phyloP scores from a whole-genome alignment of 2,329 filamentous ascomycete genomes.

The Clonostachys solani region DNA sequence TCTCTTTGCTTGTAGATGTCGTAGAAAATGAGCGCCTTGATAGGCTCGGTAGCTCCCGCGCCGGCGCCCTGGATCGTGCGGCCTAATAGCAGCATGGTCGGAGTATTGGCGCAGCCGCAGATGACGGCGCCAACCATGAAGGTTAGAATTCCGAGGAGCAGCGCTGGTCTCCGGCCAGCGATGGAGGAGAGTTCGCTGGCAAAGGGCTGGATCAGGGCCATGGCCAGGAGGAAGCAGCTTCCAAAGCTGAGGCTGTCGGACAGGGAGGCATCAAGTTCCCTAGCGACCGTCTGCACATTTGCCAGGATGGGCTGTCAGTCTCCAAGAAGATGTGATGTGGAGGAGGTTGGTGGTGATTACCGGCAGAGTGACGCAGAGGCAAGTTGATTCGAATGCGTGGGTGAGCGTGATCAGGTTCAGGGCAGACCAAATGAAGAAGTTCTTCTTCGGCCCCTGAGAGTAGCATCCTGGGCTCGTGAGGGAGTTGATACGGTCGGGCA shows the following conservation, averaged over 20 bases:
- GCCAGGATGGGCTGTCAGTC: not conserved
- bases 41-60: conserved; percentile 24
- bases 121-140: conserved; percentile 34
- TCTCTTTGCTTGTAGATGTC: conserved; percentile 34
- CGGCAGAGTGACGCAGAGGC: conserved; percentile 18
- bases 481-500: too few relatives aligned
- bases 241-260: conserved; percentile 30
- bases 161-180: conserved; percentile 23
- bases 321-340: not conserved
- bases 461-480: not conserved
- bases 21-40: conserved; percentile 24
- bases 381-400: conserved; percentile 18
- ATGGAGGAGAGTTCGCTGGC: conserved; percentile 28
- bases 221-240: conserved; percentile 64
- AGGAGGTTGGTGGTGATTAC: conserved; percentile 4
- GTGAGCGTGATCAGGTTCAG: conserved; percentile 12
- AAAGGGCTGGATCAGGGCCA: conserved; percentile 54
- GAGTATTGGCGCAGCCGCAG: conserved; percentile 22
- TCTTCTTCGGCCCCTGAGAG: conserved; percentile 1
- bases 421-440: conserved; percentile 10
- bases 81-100: conserved; percentile 21
- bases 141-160: conserved; percentile 12
- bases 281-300: conserved; percentile 7
- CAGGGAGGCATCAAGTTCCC: conserved; percentile 15
- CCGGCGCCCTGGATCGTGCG: conserved; percentile 28